Percentiles rank a stretch among this genome's conserved stretches.
Conservation (phyloP, 148 eudicot species). For the Polygonum aviculare region DNA sequence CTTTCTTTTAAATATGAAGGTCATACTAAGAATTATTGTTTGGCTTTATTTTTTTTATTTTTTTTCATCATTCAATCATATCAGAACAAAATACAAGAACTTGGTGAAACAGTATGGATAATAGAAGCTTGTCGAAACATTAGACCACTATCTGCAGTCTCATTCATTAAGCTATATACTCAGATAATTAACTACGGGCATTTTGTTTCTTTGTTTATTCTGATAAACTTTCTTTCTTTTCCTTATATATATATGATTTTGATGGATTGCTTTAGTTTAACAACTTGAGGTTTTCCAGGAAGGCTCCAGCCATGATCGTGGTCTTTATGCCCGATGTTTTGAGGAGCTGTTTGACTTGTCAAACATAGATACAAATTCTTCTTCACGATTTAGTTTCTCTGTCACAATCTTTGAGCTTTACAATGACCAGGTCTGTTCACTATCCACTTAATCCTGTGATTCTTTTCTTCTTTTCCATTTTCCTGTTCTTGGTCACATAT, state of each 20-base stretch:
- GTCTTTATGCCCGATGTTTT: slow-evolving; percentile 87
- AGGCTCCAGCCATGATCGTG: slow-evolving; percentile 98
- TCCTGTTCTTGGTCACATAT: neutral
- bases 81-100: neutral
- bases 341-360: slow-evolving; percentile 98
- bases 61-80: neutral
- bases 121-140: neutral
- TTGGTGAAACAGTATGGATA: slow-evolving; percentile 6
- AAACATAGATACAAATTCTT: slow-evolving; percentile 67
- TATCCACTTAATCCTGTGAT: slow-evolving; percentile 11
- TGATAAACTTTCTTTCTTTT: neutral
- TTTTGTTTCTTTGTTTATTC: neutral
- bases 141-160: neutral
- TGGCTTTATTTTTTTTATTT: neutral
- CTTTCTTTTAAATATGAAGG: neutral
- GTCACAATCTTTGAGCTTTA: slow-evolving; percentile 68
- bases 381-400: slow-evolving; percentile 68
- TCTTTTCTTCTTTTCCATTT: slow-evolving; percentile 1
- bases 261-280: neutral
- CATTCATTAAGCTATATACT: neutral
- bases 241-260: neutral
- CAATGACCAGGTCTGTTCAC: slow-evolving; percentile 73
- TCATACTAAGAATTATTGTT: neutral
- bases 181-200: neutral
- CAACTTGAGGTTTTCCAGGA: slow-evolving; percentile 48